A percentile compares a stretch with the other conserved stretches of the same genome.
These are phyloP conservation scores for Tetragonia tetragonoides DNA, from an alignment of 148 eudicot genomes.

Conservation along the genomic window DNA sequence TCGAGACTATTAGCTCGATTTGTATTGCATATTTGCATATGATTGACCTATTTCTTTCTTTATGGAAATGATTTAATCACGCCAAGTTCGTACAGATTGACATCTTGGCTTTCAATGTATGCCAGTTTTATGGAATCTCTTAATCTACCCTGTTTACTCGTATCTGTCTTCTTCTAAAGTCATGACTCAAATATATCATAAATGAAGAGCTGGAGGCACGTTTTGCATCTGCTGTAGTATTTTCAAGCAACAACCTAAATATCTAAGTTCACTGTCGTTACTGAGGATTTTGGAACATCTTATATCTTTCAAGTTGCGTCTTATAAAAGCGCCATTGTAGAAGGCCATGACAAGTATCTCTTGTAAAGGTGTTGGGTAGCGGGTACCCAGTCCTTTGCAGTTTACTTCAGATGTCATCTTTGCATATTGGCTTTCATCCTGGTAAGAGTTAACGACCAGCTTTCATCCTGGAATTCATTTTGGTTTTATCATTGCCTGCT, in stretches of 20 bases:
- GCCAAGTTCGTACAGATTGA: not conserved
- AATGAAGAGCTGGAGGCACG: not conserved
- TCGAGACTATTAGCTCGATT: slow-evolving; percentile 22
- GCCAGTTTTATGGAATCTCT: not conserved
- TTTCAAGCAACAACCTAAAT: not conserved
- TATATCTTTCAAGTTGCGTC: not conserved
- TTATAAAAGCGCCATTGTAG: not conserved
- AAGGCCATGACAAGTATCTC: not conserved
- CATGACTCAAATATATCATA: not conserved
- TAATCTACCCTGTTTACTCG: not conserved
- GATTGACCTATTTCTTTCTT: slow-evolving; percentile 16
- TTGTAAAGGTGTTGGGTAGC: not conserved
- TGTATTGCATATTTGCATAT: slow-evolving; percentile 15
- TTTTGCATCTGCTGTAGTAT: not conserved
- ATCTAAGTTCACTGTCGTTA: not conserved
- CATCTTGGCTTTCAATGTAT: not conserved
- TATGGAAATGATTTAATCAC: not conserved
- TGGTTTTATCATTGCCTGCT: not conserved
- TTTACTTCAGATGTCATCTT: not conserved
- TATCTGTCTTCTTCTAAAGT: not conserved
- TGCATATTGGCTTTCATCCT: not conserved
- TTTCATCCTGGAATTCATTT: no score
- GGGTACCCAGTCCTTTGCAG: not conserved
- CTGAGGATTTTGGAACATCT: slow-evolving; percentile 1
- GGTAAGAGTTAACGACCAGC: not conserved